phyloP scores from a whole-genome alignment of 371 early-diverging fungal species.

The Mucor velutinosus region DNA sequence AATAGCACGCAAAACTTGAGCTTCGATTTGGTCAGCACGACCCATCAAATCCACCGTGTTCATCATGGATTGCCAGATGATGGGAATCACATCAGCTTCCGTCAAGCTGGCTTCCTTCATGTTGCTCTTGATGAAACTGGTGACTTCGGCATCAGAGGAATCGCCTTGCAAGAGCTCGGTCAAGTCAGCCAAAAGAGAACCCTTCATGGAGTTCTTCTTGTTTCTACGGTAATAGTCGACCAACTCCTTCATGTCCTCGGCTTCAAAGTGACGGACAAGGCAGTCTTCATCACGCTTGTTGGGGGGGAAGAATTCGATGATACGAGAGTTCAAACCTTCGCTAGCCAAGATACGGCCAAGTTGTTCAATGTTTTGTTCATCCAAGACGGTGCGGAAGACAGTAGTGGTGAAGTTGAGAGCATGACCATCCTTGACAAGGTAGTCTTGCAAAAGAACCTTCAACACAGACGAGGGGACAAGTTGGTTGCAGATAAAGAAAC shows the following conservation, averaged over 20 bases:
- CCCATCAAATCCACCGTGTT: slow-evolving; percentile 75
- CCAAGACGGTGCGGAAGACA: slow-evolving; percentile 80
- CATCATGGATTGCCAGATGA: slow-evolving; percentile 84
- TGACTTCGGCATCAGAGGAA: slow-evolving; percentile 58
- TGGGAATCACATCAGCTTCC: slow-evolving; percentile 74
- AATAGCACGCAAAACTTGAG: slow-evolving; percentile 68
- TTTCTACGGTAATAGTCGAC: slow-evolving; percentile 79
- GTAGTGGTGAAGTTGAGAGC: slow-evolving; percentile 81
- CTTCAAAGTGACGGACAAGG: slow-evolving; percentile 89
- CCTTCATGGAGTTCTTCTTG: slow-evolving; percentile 71
- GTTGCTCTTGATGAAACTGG: slow-evolving; percentile 64
- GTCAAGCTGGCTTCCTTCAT: slow-evolving; percentile 75
- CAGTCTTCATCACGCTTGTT: slow-evolving; percentile 88
- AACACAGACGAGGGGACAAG: slow-evolving; percentile 71
- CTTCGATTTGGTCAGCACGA: slow-evolving; percentile 84
- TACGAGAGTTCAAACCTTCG: slow-evolving; percentile 71
- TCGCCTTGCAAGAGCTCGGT: slow-evolving; percentile 64
- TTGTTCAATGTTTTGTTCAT: slow-evolving; percentile 77
- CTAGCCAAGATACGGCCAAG: slow-evolving; percentile 69
- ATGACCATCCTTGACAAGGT: slow-evolving; percentile 89
- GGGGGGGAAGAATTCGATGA: slow-evolving; percentile 90
- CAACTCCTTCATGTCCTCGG: slow-evolving; percentile 85
- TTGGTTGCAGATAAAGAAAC: slow-evolving; percentile 71
- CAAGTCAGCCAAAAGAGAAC: slow-evolving; percentile 60
- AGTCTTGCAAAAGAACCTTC: slow-evolving; percentile 82